Conservation (phyloP, 768 basidiomycete species). For the Kwoniella sp. region DNA sequence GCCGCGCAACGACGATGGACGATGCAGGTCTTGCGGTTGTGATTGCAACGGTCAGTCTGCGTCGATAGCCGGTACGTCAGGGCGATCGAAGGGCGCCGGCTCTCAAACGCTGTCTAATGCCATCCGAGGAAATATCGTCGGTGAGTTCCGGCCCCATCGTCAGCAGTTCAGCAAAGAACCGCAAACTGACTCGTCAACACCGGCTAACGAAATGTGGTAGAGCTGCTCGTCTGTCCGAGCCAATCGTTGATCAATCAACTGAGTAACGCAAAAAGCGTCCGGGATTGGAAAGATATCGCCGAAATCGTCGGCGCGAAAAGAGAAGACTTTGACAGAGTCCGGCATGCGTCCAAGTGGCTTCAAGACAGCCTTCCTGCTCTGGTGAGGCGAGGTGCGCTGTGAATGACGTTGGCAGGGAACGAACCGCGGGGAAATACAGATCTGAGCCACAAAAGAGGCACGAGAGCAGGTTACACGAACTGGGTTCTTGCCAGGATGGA, state of each 20-base stretch:
- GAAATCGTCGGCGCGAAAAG: conserved; percentile 24
- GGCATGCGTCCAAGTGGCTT: conserved; percentile 31
- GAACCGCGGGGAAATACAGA: too few species aligned
- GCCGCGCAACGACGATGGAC: background rate
- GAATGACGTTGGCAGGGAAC: too few species aligned
- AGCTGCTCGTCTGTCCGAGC: conserved; percentile 15
- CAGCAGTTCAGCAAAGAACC: background rate
- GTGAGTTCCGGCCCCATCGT: conserved; percentile 12
- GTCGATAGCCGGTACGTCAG: background rate
- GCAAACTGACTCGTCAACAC: background rate
- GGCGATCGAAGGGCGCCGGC: conserved; percentile 9
- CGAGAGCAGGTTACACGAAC: background rate
- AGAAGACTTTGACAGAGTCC: conserved; percentile 33
- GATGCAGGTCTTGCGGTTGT: conserved; percentile 2
- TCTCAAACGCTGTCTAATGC: conserved; percentile 6
- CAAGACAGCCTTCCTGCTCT: conserved; percentile 23
- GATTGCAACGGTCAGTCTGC: background rate
- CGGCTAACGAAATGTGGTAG: background rate
- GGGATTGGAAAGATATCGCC: conserved; percentile 36
- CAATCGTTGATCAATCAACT: conserved; percentile 12
- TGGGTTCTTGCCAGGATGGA: too few species aligned
- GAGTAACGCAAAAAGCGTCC: background rate
- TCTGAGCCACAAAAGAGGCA: too few species aligned
- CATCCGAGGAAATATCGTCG: conserved; percentile 21
- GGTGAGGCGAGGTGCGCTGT: conserved; percentile 10